phyloP scores from a whole-genome alignment of 2,329 filamentous ascomycete species.

The Fusarium haematococcum region DNA sequence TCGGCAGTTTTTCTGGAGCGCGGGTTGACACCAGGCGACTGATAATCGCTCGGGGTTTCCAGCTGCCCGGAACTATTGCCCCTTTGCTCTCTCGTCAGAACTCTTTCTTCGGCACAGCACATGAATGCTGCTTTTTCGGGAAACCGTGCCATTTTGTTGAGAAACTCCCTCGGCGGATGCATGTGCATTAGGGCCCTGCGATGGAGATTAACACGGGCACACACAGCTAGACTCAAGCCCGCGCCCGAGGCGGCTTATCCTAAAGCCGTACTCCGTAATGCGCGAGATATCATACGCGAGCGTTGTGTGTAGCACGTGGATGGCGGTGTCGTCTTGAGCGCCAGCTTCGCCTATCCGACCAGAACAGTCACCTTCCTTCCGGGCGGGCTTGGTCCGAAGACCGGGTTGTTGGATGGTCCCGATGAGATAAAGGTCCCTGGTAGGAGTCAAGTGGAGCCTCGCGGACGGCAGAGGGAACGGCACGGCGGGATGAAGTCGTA shows the following conservation, averaged over 20 bases:
- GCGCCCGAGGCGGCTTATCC: slow-evolving; percentile 19
- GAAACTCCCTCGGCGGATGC: background rate
- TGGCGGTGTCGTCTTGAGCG: background rate
- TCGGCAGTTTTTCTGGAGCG: slow-evolving; percentile 30
- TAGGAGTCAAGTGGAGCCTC: slow-evolving; percentile 11
- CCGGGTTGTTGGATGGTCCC: slow-evolving; percentile 30
- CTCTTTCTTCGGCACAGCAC: background rate
- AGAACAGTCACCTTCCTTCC: slow-evolving; percentile 3
- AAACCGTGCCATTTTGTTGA: background rate
- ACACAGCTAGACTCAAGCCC: slow-evolving; percentile 11
- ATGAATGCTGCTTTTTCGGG: slow-evolving; percentile 1
- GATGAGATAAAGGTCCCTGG: slow-evolving; percentile 10
- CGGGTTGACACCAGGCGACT: slow-evolving; percentile 1
- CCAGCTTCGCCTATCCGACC: slow-evolving; percentile 10
- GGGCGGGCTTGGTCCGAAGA: slow-evolving; percentile 22
- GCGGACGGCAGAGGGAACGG: slow-evolving; percentile 10
- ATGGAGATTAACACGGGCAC: slow-evolving; percentile 12
- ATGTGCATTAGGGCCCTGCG: slow-evolving; percentile 1
- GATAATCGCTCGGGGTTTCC: slow-evolving; percentile 4
- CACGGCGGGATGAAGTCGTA: background rate
- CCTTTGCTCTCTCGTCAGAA: background rate
- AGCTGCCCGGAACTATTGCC: slow-evolving; percentile 5
- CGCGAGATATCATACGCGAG: slow-evolving; percentile 22
- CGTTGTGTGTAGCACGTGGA: slow-evolving; percentile 13
- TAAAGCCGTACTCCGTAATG: slow-evolving; percentile 1